Evolutionary conservation across 169 alveolate species (phyloP).

Genomic region (Plasmodium inui): DNA sequence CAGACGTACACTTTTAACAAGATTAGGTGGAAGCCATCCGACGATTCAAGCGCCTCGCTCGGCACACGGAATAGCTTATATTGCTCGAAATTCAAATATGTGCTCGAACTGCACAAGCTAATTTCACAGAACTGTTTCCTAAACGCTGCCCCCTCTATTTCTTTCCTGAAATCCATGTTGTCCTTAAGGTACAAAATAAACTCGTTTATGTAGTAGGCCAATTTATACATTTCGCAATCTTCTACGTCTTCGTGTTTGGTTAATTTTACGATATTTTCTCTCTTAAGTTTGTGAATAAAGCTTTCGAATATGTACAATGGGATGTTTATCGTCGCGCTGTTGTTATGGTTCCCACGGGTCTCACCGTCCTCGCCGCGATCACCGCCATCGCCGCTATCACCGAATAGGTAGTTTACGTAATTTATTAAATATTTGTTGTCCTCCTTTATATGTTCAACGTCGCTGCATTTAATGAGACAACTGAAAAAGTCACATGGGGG

Average conservation of each 20-base stretch:
- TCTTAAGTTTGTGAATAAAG: conserved; percentile 55
- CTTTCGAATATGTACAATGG: conserved; percentile 67
- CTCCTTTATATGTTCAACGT: conserved; percentile 27
- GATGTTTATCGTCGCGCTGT: conserved; percentile 10
- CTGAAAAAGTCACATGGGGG: conserved; percentile 25
- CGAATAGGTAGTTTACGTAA: conserved; percentile 43
- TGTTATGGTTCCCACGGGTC: too few relatives aligned
- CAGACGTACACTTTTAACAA: conserved; percentile 66
- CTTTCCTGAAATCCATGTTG: conserved; percentile 22
- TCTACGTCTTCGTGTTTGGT: conserved; percentile 63
- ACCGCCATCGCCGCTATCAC: not conserved
- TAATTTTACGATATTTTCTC: conserved; percentile 43
- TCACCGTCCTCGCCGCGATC: not conserved
- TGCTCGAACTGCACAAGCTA: conserved; percentile 18
- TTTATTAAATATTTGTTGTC: conserved; percentile 18
- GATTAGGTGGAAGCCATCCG: conserved; percentile 2
- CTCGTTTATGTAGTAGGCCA: conserved; percentile 69
- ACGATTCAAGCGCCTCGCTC: not conserved
- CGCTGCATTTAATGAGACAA: not conserved
- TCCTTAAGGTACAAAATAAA: conserved; percentile 71
- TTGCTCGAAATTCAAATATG: conserved; percentile 51
- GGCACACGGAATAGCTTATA: not conserved
- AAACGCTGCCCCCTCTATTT: not conserved
- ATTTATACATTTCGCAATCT: conserved; percentile 62
- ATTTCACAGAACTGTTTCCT: conserved; percentile 18